These are phyloP conservation scores for Calonectria crousiana DNA, from an alignment of 2,329 filamentous ascomycete species.

Conservation along the genomic window DNA sequence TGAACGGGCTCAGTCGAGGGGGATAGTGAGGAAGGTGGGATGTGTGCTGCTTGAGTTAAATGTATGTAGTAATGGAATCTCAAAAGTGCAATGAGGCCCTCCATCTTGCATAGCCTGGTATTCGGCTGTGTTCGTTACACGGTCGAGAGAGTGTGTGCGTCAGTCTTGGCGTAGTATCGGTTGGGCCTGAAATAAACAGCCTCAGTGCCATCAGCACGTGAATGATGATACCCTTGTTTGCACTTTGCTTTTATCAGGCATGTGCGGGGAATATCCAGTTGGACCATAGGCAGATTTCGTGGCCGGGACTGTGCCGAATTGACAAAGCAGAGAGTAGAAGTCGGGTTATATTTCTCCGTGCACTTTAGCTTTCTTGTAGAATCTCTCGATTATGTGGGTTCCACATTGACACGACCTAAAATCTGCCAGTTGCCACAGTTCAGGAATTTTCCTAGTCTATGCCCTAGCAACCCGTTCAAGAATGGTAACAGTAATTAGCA, in stretches of 20 bases:
- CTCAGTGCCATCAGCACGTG: neutral
- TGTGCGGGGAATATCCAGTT: neutral
- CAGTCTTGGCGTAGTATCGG: neutral
- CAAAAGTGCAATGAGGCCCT: neutral
- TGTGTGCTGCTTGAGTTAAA: neutral
- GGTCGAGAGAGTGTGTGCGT: neutral
- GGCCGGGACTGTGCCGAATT: accelerated
- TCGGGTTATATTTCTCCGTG: neutral
- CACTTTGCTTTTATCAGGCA: neutral
- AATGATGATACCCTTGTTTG: neutral
- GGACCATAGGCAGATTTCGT: neutral
- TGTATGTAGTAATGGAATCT: neutral
- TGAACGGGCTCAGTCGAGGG: neutral
- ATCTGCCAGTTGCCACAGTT: neutral
- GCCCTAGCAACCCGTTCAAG: neutral
- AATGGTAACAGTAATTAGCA: neutral
- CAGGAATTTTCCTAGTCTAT: neutral
- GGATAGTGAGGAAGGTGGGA: neutral
- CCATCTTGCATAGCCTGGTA: neutral
- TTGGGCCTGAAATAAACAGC: neutral
- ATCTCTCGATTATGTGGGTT: neutral
- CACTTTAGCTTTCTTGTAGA: neutral
- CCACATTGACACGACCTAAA: neutral
- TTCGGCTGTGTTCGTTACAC: neutral
- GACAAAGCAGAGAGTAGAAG: neutral